Conservation (phyloP, 345 rosid species). For the Eucalyptus erythrocorys region DNA sequence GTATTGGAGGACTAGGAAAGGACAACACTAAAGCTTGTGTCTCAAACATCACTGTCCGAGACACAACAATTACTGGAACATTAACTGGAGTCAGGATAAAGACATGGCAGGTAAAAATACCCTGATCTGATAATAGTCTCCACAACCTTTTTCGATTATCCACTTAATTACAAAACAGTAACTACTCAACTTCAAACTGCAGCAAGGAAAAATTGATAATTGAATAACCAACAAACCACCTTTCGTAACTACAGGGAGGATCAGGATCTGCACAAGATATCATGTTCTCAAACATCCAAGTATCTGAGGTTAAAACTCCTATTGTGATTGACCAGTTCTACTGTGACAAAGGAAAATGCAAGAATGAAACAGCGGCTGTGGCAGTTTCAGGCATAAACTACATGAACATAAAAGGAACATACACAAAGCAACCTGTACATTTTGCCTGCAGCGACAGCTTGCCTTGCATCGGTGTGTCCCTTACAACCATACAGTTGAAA, state of each 20-base stretch:
- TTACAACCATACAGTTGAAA: slow-evolving; percentile 45
- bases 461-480: slow-evolving; percentile 67
- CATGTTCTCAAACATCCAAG: slow-evolving; percentile 83
- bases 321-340: slow-evolving; percentile 84
- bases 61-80: slow-evolving; percentile 44
- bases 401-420: slow-evolving; percentile 64
- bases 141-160: not conserved
- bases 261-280: slow-evolving; percentile 74
- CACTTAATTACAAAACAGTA: not conserved
- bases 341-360: slow-evolving; percentile 52
- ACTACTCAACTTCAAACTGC: not conserved
- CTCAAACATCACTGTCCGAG: slow-evolving; percentile 67
- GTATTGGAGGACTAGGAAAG: slow-evolving; percentile 88
- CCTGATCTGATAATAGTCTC: not conserved
- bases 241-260: slow-evolving; percentile 49
- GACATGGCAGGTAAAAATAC: slow-evolving; percentile 75
- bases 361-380: slow-evolving; percentile 66
- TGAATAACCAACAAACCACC: not conserved
- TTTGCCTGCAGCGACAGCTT: slow-evolving; percentile 77
- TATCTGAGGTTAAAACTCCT: slow-evolving; percentile 53
- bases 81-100: slow-evolving; percentile 72
- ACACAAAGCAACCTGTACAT: slow-evolving; percentile 44
- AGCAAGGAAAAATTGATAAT: not conserved
- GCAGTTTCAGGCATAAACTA: slow-evolving; percentile 62
- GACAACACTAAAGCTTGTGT: slow-evolving; percentile 69